These are phyloP conservation scores for Fonsecaea monophora DNA, from an alignment of 2,329 filamentous ascomycete species.

Conservation along the genomic window DNA sequence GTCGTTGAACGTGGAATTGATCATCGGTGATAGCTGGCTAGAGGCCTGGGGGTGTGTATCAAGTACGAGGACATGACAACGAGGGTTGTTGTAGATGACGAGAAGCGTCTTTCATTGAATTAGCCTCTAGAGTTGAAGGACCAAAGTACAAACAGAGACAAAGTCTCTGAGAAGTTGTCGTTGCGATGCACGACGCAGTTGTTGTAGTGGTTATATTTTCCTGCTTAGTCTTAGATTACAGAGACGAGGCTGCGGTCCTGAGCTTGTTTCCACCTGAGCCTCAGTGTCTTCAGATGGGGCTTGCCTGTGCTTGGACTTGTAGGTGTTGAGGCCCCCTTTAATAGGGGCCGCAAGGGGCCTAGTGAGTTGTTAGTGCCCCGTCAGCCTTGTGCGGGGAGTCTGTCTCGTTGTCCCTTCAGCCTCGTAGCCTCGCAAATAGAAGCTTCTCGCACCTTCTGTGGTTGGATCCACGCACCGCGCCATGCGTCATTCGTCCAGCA, in stretches of 20 bases:
- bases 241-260: background rate
- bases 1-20: background rate
- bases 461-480: conserved; percentile 3
- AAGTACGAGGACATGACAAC: background rate
- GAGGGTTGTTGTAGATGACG: background rate
- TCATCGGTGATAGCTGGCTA: background rate
- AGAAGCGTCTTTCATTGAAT: background rate
- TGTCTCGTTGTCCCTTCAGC: background rate
- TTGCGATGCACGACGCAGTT: background rate
- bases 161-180: background rate
- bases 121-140: background rate
- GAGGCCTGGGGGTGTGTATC: background rate
- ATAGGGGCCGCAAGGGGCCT: background rate
- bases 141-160: background rate
- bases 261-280: background rate
- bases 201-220: background rate
- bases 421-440: conserved; percentile 5
- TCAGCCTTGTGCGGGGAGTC: background rate
- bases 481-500: conserved; percentile 5
- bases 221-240: conserved; percentile 17
- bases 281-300: background rate
- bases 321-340: background rate
- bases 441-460: conserved; percentile 6
- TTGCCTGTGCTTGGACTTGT: background rate
- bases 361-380: background rate